Conservation (phyloP, 495 filamentous ascomycete species). For the Chaetomium cochliodes region DNA sequence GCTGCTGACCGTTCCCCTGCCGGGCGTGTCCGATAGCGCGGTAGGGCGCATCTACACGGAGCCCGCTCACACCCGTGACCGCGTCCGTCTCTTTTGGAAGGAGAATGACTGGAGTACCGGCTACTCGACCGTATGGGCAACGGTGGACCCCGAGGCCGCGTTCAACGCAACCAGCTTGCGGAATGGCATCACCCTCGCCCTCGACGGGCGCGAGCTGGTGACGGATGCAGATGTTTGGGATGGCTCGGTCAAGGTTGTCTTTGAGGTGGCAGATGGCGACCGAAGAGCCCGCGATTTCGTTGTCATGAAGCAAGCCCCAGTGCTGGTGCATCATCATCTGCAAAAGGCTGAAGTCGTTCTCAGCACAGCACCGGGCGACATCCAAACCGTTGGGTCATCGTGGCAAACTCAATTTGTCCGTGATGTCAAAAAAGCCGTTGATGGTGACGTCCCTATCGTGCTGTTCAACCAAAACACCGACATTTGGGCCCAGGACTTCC, state of each 20-base stretch:
- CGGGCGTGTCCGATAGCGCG: background rate
- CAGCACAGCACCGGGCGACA: background rate
- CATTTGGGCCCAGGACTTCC: slow-evolving; percentile 11
- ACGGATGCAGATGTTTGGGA: background rate
- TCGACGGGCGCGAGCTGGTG: slow-evolving; percentile 4
- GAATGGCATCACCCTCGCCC: slow-evolving; percentile 5
- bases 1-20: background rate
- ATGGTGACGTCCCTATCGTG: background rate
- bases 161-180: slow-evolving; percentile 11
- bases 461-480: slow-evolving; percentile 12
- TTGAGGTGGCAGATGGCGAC: slow-evolving; percentile 1
- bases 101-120: background rate
- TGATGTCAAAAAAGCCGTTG: background rate
- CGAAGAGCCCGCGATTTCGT: background rate
- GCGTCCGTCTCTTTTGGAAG: slow-evolving; percentile 2
- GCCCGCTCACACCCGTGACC: background rate
- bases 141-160: background rate
- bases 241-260: slow-evolving; percentile 6
- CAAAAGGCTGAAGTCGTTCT: background rate
- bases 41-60: slow-evolving; percentile 4
- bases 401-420: slow-evolving; percentile 2
- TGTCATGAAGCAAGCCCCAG: slow-evolving; percentile 4
- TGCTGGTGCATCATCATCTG: slow-evolving; percentile 7
- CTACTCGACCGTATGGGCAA: background rate
- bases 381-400: background rate